Evolutionary conservation across 2,329 filamentous ascomycete species (phyloP).

Genomic region (Orbilia javanica): DNA sequence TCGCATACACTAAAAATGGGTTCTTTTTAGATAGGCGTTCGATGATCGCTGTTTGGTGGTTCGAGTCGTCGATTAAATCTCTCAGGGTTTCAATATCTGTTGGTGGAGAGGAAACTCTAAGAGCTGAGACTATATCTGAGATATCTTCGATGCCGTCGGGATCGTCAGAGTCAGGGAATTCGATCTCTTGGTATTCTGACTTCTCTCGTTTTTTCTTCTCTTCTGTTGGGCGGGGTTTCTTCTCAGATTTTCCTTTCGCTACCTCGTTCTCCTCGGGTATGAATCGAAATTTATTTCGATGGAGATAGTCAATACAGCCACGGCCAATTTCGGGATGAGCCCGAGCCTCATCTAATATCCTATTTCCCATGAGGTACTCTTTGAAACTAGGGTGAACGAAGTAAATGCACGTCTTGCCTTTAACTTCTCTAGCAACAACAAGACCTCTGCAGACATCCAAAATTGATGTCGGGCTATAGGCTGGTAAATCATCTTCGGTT

Average conservation of each 20-base stretch:
- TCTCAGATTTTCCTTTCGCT: background rate
- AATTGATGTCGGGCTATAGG: slow-evolving; percentile 3
- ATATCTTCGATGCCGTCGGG: background rate
- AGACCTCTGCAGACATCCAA: slow-evolving; percentile 20
- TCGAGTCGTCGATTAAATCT: background rate
- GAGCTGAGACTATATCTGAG: background rate
- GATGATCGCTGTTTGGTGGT: background rate
- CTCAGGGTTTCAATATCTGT: slow-evolving; percentile 6
- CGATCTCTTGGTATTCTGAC: background rate
- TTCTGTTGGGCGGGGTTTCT: background rate
- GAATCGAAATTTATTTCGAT: background rate
- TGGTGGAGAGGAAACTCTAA: background rate
- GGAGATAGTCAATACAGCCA: background rate
- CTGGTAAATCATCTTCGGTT: slow-evolving; percentile 1
- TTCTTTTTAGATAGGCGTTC: background rate
- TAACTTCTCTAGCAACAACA: background rate
- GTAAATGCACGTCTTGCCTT: background rate
- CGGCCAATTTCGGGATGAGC: slow-evolving; percentile 13
- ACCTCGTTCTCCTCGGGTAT: background rate
- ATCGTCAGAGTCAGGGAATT: background rate
- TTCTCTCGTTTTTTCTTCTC: background rate
- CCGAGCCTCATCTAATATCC: slow-evolving; percentile 8
- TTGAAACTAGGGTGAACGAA: slow-evolving; percentile 12
- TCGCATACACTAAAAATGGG: slow-evolving; percentile 8
- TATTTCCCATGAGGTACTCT: slow-evolving; percentile 5